Evolutionary conservation across 2,329 filamentous ascomycete genomes (phyloP), one percentile per base, ranked within the genome.

Genomic region (Phaeosphaeriaceae sp.): DNA sequence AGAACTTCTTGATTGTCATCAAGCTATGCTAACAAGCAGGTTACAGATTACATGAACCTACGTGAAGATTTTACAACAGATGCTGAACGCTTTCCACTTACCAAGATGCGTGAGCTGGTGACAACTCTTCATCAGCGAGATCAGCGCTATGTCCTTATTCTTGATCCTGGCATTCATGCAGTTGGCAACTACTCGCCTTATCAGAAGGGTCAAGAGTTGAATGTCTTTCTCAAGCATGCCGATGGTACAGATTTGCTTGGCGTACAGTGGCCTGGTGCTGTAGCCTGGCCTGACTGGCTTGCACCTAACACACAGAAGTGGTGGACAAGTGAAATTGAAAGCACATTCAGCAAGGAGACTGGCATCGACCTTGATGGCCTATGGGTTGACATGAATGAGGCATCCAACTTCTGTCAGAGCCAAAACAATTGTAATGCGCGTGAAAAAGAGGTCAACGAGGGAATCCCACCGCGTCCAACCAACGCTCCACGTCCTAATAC

Each of bases 201-300:
- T 68, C 76, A 86, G 42, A 79, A 83, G 13, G 89, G 88, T 0
- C 71, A 83, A 1, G 79, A 82, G 5, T 74, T 81, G n/a, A 80
- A 76, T 16, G 70, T 83, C 8, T 85, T 85, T 68, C 64, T 84
- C 26, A 79, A 80, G 61, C 58, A 68, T 30, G 62, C 58, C 2
- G 86, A 90, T 58, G 87, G 79, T 12, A 76, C 76, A 9, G 67
- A 82, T 20, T 82, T 80, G 52, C 62, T 81, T 50, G 83, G 88
- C 13, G 87, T 90, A 13, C 89, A 92, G 17, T 93, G 89, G 89
- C 87, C 89, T 5, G 89, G 89, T 37, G 81, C 85, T 12, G 83
- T 86, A 0, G 87, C 82, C 9, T 91, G 86, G 72, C 87, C 87
- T 0, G 90, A 93, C 68, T 93, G 89, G 89, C 91, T 92, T 65